Evolutionary conservation across 129 eudicot genomes (phyloP).

Genomic region (Mikania micrantha): DNA sequence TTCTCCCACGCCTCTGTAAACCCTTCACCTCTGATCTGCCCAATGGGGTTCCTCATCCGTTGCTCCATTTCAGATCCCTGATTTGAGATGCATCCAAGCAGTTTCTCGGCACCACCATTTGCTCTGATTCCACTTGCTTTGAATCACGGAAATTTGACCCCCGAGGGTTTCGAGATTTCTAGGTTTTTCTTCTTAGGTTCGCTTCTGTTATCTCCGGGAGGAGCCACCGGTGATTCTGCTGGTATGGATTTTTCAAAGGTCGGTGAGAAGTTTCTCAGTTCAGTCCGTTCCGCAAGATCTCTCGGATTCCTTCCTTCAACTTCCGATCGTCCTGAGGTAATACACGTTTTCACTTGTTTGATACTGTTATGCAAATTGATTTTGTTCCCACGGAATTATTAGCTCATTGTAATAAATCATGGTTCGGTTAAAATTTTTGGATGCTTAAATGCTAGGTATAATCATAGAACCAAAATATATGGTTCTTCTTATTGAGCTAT

Average conservation of each 20-base stretch:
- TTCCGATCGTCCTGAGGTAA: slow-evolving; percentile 93
- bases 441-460: neutral
- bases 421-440: neutral
- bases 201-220: slow-evolving; percentile 53
- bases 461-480: neutral
- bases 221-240: slow-evolving; percentile 15
- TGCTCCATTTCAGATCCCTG: slow-evolving; percentile 22
- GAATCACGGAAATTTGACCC: slow-evolving; percentile 44
- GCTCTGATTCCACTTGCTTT: slow-evolving; percentile 57
- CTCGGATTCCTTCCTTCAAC: slow-evolving; percentile 66
- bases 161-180: slow-evolving; percentile 57
- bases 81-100: slow-evolving; percentile 77
- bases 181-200: slow-evolving; percentile 63
- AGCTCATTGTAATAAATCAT: slow-evolving; percentile 15
- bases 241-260: slow-evolving; percentile 91
- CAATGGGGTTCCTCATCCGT: slow-evolving; percentile 17
- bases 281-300: slow-evolving; percentile 93
- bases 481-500: neutral
- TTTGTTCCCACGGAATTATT: neutral
- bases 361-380: neutral
- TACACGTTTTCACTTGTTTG: neutral
- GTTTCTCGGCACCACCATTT: slow-evolving; percentile 40
- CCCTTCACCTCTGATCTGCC: slow-evolving; percentile 18
- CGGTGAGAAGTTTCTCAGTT: slow-evolving; percentile 92
- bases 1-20: slow-evolving; percentile 16